Evolutionary conservation across 163 green algal genomes (phyloP).

Genomic region (Coccomyxa subellipsoidea): DNA sequence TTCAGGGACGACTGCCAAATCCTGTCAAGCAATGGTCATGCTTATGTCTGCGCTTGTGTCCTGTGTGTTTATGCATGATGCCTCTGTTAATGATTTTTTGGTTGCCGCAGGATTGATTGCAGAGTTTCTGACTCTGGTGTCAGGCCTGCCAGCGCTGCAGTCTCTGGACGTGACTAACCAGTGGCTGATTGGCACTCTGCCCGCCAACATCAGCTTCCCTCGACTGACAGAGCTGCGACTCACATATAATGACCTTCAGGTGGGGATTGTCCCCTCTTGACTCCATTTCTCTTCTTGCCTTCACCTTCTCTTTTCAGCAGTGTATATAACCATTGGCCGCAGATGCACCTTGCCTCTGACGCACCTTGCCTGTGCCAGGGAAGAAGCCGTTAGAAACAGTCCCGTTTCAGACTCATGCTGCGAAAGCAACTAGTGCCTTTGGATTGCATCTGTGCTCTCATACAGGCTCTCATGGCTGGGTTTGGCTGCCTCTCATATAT

Average conservation of each 20-base stretch:
- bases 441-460: background rate
- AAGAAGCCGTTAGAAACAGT: too few relatives aligned
- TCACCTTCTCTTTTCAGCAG: background rate
- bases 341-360: too few relatives aligned
- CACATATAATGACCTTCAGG: background rate
- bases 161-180: background rate
- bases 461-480: too few relatives aligned
- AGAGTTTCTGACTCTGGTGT: background rate
- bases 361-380: too few relatives aligned
- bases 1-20: too few relatives aligned
- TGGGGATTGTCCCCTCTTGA: background rate
- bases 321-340: background rate
- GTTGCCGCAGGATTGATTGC: background rate
- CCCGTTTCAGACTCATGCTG: too few relatives aligned
- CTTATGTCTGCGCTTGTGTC: background rate
- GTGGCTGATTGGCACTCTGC: background rate
- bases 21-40: too few relatives aligned
- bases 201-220: conserved; percentile 2
- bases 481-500: too few relatives aligned
- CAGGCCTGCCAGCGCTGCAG: background rate
- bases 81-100: background rate
- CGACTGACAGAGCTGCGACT: background rate
- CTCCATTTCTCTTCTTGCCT: background rate
- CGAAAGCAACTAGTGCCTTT: background rate
- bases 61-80: background rate